A percentile compares a stretch with the other conserved stretches of the same genome.
Conservation (phyloP, 2,329 filamentous ascomycete genomes). For the Ceratocystis destructans region DNA sequence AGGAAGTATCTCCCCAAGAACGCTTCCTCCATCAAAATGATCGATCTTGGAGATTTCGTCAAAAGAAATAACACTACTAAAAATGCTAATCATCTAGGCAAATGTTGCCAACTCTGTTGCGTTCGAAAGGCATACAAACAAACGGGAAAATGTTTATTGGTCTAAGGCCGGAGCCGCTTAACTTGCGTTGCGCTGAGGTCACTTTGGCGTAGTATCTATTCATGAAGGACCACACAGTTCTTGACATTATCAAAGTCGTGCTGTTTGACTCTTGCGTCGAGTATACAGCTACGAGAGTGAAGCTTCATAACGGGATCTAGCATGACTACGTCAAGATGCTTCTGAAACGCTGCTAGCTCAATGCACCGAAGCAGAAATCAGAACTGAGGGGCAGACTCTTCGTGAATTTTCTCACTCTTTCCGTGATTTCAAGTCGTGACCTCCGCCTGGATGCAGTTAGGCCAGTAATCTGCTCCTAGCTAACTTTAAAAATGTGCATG, state of each 20-base stretch:
- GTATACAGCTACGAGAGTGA: constrained; percentile 43
- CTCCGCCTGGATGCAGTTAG: constrained; percentile 44
- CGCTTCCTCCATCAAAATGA: background rate
- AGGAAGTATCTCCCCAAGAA: background rate
- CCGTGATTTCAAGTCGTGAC: constrained; percentile 66
- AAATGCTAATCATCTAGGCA: constrained; percentile 29
- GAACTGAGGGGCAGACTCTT: constrained; percentile 40
- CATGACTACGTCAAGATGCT: constrained; percentile 39
- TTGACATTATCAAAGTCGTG: constrained; percentile 35
- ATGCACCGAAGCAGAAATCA: constrained; percentile 33
- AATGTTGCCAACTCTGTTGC: constrained; percentile 45
- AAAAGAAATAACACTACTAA: constrained; percentile 12
- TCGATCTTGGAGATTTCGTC: constrained; percentile 15
- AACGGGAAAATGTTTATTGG: constrained; percentile 35
- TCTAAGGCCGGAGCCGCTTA: constrained; percentile 46
- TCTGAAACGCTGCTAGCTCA: constrained; percentile 39
- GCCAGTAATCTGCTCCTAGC: constrained; percentile 28
- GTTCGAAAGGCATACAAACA: constrained; percentile 38
- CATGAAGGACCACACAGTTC: constrained; percentile 34
- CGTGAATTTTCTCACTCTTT: constrained; percentile 65
- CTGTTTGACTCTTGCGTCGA: constrained; percentile 43
- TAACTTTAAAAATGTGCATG: constrained; percentile 43
- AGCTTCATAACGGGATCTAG: constrained; percentile 30
- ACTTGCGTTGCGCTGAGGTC: constrained; percentile 36
- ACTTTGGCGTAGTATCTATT: constrained; percentile 36